Percentiles rank a stretch among this genome's conserved stretches.
phyloP scores from a whole-genome alignment of 129 eudicot species.

The Kitagawia praeruptora region DNA sequence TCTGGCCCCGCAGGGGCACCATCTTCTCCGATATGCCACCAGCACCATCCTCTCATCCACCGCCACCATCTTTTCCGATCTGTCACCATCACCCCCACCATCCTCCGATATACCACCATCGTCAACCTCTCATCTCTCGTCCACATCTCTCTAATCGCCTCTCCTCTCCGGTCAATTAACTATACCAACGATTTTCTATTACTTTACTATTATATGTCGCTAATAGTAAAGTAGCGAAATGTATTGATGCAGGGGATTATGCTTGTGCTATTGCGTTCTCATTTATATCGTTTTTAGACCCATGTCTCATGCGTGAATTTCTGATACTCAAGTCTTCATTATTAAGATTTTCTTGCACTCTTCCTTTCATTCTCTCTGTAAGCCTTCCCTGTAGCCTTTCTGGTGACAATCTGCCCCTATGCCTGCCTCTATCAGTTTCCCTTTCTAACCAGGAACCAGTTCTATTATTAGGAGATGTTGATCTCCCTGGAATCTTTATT shows the following conservation, averaged over 20 bases:
- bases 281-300: conserved; percentile 16
- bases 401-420: conserved; percentile 43
- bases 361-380: conserved; percentile 57
- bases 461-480: conserved; percentile 41
- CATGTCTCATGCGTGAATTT: conserved; percentile 24
- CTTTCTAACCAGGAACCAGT: conserved; percentile 34
- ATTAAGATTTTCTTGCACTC: conserved; percentile 32
- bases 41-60: too few species aligned
- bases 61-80: too few species aligned
- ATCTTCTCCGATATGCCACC: too few species aligned
- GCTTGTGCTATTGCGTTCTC: conserved; percentile 46
- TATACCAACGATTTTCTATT: too few species aligned
- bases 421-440: conserved; percentile 40
- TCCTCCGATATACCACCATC: too few species aligned
- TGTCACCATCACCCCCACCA: too few species aligned
- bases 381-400: conserved; percentile 54
- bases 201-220: too few species aligned
- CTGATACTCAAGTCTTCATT: conserved; percentile 29
- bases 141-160: too few species aligned
- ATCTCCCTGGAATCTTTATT: conserved; percentile 54
- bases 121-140: too few species aligned
- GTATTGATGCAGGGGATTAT: conserved; percentile 45
- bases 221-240: conserved; percentile 46
- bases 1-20: too few species aligned
- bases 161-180: too few species aligned